A percentile compares a stretch with the other conserved stretches of the same genome.
These are phyloP conservation scores for Tolypocladium endophyticum DNA, from an alignment of 2,329 filamentous ascomycete genomes.

Conservation along the genomic window DNA sequence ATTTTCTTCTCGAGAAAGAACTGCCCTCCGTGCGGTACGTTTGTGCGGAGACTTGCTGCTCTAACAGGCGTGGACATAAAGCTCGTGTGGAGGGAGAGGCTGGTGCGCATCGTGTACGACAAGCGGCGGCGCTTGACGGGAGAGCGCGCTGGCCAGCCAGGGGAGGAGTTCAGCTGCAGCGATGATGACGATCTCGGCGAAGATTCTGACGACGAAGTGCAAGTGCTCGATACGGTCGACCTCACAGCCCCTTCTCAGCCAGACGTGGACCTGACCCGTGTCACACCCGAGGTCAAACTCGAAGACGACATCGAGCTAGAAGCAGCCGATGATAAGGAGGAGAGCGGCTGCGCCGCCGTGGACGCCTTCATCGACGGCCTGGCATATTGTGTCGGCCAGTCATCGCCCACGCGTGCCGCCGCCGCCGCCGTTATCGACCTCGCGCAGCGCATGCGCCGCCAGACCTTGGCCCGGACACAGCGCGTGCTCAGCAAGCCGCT, in stretches of 20 bases:
- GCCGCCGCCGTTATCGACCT: constrained; percentile 17
- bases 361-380: constrained; percentile 14
- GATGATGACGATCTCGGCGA: not conserved
- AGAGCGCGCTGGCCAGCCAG: not conserved
- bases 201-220: not conserved
- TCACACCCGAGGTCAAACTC: not conserved
- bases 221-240: not conserved
- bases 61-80: constrained; percentile 16
- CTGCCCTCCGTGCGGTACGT: constrained; percentile 16
- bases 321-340: not conserved
- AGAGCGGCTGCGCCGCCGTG: not conserved
- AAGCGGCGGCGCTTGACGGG: not conserved
- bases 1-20: constrained; percentile 24
- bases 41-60: constrained; percentile 13
- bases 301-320: not conserved
- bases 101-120: constrained; percentile 16
- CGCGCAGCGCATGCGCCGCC: constrained; percentile 3
- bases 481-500: constrained; percentile 16
- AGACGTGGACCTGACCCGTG: not conserved
- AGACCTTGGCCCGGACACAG: not conserved
- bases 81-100: constrained; percentile 16
- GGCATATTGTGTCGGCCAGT: constrained; percentile 22
- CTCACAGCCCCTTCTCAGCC: not conserved
- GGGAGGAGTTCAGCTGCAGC: not conserved
- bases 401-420: constrained; percentile 3